phyloP scores from a whole-genome alignment of 2,329 filamentous ascomycete species.

The Xylariaceae sp. region DNA sequence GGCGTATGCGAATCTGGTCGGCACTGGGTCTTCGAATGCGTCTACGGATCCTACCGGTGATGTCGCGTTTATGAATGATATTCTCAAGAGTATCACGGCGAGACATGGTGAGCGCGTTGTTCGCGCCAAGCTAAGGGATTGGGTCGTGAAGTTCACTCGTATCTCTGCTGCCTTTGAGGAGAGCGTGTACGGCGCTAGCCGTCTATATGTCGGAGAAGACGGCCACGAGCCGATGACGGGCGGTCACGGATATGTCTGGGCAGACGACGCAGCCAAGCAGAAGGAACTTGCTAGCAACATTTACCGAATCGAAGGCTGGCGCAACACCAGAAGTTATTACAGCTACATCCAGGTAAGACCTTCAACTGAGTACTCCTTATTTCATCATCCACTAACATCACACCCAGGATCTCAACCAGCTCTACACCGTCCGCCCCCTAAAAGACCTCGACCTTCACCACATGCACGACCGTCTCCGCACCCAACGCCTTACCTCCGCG shows the following conservation, averaged over 20 bases:
- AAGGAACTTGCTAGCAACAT: slow-evolving; percentile 88
- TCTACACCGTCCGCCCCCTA: slow-evolving; percentile 61
- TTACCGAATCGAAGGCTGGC: slow-evolving; percentile 92
- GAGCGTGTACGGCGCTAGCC: slow-evolving; percentile 86
- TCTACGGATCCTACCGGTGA: slow-evolving; percentile 73
- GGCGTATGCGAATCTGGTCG: slow-evolving; percentile 46
- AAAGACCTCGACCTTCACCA: slow-evolving; percentile 84
- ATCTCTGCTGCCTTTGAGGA: slow-evolving; percentile 94
- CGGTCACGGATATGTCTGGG: slow-evolving; percentile 94
- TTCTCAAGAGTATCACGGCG: slow-evolving; percentile 75
- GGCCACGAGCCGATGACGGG: slow-evolving; percentile 57
- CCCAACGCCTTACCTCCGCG: slow-evolving; percentile 68
- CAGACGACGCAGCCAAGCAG: slow-evolving; percentile 72
- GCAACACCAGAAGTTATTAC: slow-evolving; percentile 91
- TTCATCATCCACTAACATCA: no score
- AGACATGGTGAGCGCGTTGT: slow-evolving; percentile 87
- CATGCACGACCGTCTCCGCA: slow-evolving; percentile 84
- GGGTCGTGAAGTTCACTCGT: slow-evolving; percentile 89
- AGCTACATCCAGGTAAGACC: slow-evolving; percentile 80
- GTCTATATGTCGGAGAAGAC: slow-evolving; percentile 76
- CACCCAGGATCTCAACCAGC: slow-evolving; percentile 59
- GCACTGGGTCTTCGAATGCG: slow-evolving; percentile 28
- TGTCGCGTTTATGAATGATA: slow-evolving; percentile 78
- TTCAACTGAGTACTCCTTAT: no score
- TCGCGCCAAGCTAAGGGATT: slow-evolving; percentile 86